A percentile compares a stretch with the other conserved stretches of the same genome.
phyloP scores from a whole-genome alignment of 495 filamentous ascomycete species.

The Neurospora sublineolata region DNA sequence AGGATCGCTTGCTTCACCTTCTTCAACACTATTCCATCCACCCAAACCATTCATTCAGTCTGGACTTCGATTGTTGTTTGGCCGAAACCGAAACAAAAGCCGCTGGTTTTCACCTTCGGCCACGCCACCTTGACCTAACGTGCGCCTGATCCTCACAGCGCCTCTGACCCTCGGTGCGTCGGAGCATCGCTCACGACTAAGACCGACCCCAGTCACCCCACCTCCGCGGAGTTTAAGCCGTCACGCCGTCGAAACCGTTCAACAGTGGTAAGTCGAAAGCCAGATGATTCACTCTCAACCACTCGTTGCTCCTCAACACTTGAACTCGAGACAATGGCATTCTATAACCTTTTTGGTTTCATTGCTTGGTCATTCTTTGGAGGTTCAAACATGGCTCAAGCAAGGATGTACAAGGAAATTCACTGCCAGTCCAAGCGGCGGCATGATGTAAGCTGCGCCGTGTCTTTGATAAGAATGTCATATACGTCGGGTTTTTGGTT shows the following conservation, averaged over 20 bases:
- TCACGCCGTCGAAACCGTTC: not conserved
- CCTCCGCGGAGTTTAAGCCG: not conserved
- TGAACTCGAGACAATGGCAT: slow-evolving; percentile 5
- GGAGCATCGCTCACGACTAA: not conserved
- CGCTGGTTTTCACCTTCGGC: slow-evolving; percentile 10
- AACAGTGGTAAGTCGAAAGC: not conserved
- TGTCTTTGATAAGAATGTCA: not conserved
- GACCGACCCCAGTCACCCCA: not conserved
- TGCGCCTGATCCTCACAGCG: slow-evolving; percentile 13
- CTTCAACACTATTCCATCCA: not conserved
- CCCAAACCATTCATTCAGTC: not conserved
- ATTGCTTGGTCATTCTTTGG: not conserved
- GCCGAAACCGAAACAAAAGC: slow-evolving; percentile 9
- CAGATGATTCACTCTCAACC: slow-evolving; percentile 13
- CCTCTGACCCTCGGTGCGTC: not conserved
- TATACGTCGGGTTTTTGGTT: not conserved
- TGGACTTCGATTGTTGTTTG: slow-evolving; percentile 2
- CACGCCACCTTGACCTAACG: slow-evolving; percentile 12
- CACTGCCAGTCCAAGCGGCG: not conserved
- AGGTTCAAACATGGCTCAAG: not conserved
- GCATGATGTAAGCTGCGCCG: not conserved
- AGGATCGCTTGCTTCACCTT: not conserved
- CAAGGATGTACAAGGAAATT: not conserved
- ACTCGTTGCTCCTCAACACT: slow-evolving; percentile 9
- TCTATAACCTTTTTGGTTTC: not conserved